Base-by-base conservation (phyloP, 495 filamentous ascomycete species). In the Coniosporium apollinis region DNA sequence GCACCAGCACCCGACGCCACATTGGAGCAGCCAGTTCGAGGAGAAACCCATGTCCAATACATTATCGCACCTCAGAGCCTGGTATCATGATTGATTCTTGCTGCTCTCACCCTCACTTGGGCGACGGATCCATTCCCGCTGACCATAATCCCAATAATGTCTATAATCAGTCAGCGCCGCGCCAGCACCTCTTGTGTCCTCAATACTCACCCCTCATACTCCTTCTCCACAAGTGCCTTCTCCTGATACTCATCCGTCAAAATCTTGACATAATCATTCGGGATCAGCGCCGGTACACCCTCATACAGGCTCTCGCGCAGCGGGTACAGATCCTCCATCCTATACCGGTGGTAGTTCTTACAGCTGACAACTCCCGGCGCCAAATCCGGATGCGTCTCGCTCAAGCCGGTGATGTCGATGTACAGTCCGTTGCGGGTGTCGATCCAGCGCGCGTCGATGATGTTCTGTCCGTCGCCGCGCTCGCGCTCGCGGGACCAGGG, bases 391-490 rank as follows among this genome's bases (percentile, higher is more conserved):
- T 82, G 60, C n/a, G 75, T 67, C 50, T 80, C 74, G 28, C 68
- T 69, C 18, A 89, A 53, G 17, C 71, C 82, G n/a, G 82, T 92
- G 50, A 92, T 83, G 48, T 92, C 83, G 50, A 92, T 76, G 61
- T 78, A 92, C 36, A 87, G 59, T 5, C 82, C 83, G 41, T 73
- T 89, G 32, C 57, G 52, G 15, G 67, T 61, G 54, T 92, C 82
- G 42, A 92, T 74, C 79, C 79, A 92, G 14, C 82, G 62, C 24
- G 81, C 82, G 55, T 89, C 83, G 47, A 92, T 92, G 22, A 89
- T 65, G 46, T 92, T 92, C 33, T 61, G 48, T 2, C 82, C 82
- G 42, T 70, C 62, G 10, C 76, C 76, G 20, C 73, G 60, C 13
- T 63, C 61, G 5, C 71, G 56, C 39, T 75, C 62, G 20, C 57